Evolutionary conservation across 2,329 filamentous ascomycete species (phyloP), one percentile per base, ranked within the genome.

Genomic region (Elsinoe perseae): DNA sequence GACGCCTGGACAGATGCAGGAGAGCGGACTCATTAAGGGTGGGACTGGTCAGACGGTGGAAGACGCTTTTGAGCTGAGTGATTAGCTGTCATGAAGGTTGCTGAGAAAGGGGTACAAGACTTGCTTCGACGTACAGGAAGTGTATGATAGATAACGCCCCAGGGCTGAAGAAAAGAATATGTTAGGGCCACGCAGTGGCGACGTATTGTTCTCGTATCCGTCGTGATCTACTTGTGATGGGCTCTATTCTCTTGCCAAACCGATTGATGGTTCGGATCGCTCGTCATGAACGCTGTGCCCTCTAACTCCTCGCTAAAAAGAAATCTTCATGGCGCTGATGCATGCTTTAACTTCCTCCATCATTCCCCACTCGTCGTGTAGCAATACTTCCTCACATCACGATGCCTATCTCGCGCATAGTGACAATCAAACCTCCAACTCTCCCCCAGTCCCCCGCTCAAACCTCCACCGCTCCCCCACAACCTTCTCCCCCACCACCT

Each of bases 51-150:
- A 44, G 53, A 60, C 59, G 23, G 55, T 43, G 14, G 59, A 61
- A 9, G 59, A 61, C 50, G 59, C 59, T 12, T 61, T 61, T 48
- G 59, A 61, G 42, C 48, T 61, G 21, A 61, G 59, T 32, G 59
- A 61, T 58, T 61, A 54, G 54, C 12, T 36, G 14, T 12, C 4
- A n/a, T 14, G 8, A 8, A 25, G 18, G 21, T 27, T 40, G 50
- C 30, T 40, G 46, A 10, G 14, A 50, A 25, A 34, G 4, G 9
- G 12, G 9, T 12, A 5, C 9, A 14, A 36, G 3, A 6, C 32
- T 36, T 36, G 32, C 32, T 36, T 9, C 4, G 32, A 36, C 9
- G 10, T 14, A 42, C 8, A 18, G 23, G 36, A 25, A 21, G 16
- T 38, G 20, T 38, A 30, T 20, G 18, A 54, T 28, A 44, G 34